Evolutionary conservation across 139 green algal species (phyloP), one percentile per base, ranked within the genome.

Genomic region (Chlorella ohadii): DNA sequence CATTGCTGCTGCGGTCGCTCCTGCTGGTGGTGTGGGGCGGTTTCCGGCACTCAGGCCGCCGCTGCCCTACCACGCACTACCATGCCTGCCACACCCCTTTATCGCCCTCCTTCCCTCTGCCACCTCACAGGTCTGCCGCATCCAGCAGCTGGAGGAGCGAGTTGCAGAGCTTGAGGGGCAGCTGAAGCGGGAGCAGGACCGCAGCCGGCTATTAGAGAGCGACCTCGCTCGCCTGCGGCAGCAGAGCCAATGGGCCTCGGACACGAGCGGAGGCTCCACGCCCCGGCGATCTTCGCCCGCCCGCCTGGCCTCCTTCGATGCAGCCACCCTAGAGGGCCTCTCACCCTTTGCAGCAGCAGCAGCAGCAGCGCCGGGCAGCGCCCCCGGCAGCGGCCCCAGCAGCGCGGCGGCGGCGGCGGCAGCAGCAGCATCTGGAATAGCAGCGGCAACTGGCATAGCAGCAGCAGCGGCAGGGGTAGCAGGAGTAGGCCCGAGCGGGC

Each of bases 81-180:
- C 51, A 59, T 22, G n/a, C n/a, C n/a, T n/a, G n/a, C n/a, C n/a
- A n/a, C n/a, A n/a, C n/a, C n/a, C n/a, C n/a, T n/a, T n/a, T n/a
- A n/a, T n/a, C n/a, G n/a, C n/a, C 47, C 44, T 13, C 47, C 38
- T 47, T 55, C 33, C 74, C 22, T 6, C 33, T n/a, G n/a, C n/a
- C n/a, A n/a, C 31, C 34, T 23, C 33, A 15, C 76, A 82, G 76
- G 39, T 82, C 11, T 39, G 27, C 36, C 57, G 25, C 57, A 56
- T 82, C 27, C 41, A 80, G 63, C 57, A 74, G 33, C 86, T 94
- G 61, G 81, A 93, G 28, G 65, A 79, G n/a, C 63, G 55, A 15
- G 72, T 94, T 4, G 61, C 74, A 7, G 83, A 88, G 39, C 61
- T 89, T 9, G 73, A 92, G 28, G 39, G 82, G 27, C 59, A 79